Base-by-base conservation (phyloP, 2,329 filamentous ascomycete genomes). In the Cladosporium sp. region DNA sequence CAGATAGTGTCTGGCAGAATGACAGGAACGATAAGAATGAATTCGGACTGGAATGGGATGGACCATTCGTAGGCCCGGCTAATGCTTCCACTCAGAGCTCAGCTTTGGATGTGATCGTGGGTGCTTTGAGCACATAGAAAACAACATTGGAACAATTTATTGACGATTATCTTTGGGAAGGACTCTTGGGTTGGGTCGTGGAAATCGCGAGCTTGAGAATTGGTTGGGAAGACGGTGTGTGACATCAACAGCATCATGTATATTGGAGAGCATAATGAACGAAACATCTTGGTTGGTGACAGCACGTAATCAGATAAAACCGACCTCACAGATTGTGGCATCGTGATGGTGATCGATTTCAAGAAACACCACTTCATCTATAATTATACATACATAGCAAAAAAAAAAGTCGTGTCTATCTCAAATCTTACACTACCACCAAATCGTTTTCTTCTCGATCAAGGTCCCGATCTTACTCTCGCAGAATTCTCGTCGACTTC, bases 21-120 rank as follows among this genome's bases (percentile, higher is more conserved):
- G 55, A 57, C 73, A 82, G 87, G 28, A 79, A 85, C 66, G 70
- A 75, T 16, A 76, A 77, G 1, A 81, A 83, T 69, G 78, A 81
- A 72, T 76, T 92, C 16, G 87, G 89, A 23, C 78, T 89, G 1
- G 79, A 85, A n/a, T 92, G 89, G 89, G 80, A 82, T 0, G 89
- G 88, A 0, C 88, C 89, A 0, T 85, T 84, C 61, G 67, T 71
- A 2, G 29, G 64, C 7, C 68, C 69, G 21, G 69, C 71, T 21
- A 74, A 74, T 65, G 76, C 75, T 2, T 71, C 70, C 5, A 75
- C 73, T 55, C 71, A 77, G 53, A 74, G 71, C 62, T 71, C 72
- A 23, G 75, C 72, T 3, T 66, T 76, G 69, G 76, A 76, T 67
- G 72, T 69, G 10, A 37, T 77, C n/a, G 70, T 76, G 21, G 74